Evolutionary conservation across 2,329 filamentous ascomycete genomes (phyloP).

Genomic region (Ciborinia camelliae): DNA sequence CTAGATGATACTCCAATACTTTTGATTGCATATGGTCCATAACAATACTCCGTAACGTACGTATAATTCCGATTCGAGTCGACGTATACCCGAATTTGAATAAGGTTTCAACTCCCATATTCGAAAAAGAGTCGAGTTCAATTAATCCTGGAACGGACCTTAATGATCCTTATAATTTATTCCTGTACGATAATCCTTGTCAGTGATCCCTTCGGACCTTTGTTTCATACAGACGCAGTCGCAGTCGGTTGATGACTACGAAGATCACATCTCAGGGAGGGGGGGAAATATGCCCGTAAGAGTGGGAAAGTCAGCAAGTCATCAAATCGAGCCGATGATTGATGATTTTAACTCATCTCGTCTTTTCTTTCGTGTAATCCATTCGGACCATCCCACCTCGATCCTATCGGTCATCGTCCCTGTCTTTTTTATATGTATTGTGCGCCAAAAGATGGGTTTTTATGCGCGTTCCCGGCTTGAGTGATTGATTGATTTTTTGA

Average conservation of each 20-base stretch:
- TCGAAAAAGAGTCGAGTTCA: constrained; percentile 4
- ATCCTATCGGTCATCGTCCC: constrained; percentile 5
- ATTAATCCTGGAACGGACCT: constrained; percentile 5
- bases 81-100: not conserved
- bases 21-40: not conserved
- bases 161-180: constrained; percentile 18
- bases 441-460: constrained; percentile 6
- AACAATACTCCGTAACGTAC: too few species aligned
- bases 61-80: too few species aligned
- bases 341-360: constrained; percentile 19
- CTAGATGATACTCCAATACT: not conserved
- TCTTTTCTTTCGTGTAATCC: constrained; percentile 23
- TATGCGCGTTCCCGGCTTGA: constrained; percentile 7
- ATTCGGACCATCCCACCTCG: constrained; percentile 24
- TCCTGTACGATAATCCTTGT: constrained; percentile 28
- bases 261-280: not conserved
- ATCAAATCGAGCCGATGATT: constrained; percentile 11
- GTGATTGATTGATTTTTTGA: not conserved
- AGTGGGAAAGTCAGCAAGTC: constrained; percentile 24
- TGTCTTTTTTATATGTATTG: not conserved
- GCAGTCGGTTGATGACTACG: constrained; percentile 20
- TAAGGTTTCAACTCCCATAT: not conserved
- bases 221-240: constrained; percentile 36
- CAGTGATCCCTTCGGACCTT: constrained; percentile 30
- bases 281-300: constrained; percentile 21